Base-by-base conservation (phyloP, 805 yeast species). In the Saccharomycopsis olivae region DNA sequence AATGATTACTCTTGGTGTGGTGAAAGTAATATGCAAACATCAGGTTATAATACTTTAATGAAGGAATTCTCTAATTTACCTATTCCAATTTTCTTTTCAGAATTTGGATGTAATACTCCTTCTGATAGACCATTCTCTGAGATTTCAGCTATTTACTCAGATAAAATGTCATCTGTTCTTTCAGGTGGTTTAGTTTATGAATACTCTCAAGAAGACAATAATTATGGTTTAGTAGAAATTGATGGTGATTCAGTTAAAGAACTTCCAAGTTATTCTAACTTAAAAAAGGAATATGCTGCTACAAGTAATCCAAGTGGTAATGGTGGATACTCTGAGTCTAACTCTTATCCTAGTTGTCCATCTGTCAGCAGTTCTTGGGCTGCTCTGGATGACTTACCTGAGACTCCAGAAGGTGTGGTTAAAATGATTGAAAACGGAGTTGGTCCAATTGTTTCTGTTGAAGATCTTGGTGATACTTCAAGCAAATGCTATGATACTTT, bases 1-100 rank as follows among this genome's bases (percentile, higher is more conserved):
- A 87, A 87, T 60, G 95, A 85, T 63, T 87, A 87, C 64, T 83
- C 94, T 4, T 87, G 96, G 95, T 87, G 96, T 64, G 96, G 95
- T 1, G 51, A 59, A 9, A 81, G 94, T 5, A 68, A 81, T 3
- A 83, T 68, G 64, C 53, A 64, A 34, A 60, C 62, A 5, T 78
- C 89, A 3, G 95, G 95, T 34, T 87, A 85, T 62, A 59, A 69
- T 33, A 59, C 67, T 43, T 83, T 84, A 61, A 84, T 85, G 49
- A 54, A 68, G 50, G 62, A 69, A 40, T 87, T 78, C 64, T 47
- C 68, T 31, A 78, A 74, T 58, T 84, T 78, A 64, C 79, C 94
- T 20, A 59, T 79, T 38, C 95, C 95, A 25, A 62, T 85, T 48
- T 83, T 86, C 61, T 66, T 86, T 40, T 79, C 92, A 33, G 95